Evolutionary conservation across 202 grass and related monocot genomes (phyloP).

Genomic region (Setaria italica): DNA sequence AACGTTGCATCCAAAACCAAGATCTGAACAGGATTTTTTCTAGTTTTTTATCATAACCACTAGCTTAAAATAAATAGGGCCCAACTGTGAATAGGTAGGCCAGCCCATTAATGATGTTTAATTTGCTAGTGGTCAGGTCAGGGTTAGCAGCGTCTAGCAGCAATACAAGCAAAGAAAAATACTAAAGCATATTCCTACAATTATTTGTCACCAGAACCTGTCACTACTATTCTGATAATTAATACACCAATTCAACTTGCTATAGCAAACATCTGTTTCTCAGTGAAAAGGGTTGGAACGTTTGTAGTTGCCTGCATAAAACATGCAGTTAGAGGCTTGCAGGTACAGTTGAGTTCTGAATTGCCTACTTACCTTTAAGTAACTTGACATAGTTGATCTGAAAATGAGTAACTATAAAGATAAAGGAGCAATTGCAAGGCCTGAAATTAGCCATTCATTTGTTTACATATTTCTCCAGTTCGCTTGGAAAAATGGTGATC

Average conservation of each 20-base stretch:
- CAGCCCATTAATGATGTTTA: constrained; percentile 32
- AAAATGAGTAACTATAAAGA: constrained; percentile 3
- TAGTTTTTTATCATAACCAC: constrained; percentile 27
- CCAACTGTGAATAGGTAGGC: neutral
- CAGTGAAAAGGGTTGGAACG: neutral
- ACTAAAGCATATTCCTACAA: constrained; percentile 21
- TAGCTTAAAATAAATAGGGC: constrained; percentile 13
- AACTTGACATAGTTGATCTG: neutral
- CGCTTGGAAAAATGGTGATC: no score
- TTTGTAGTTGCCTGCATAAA: neutral
- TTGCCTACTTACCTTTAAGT: constrained; percentile 25
- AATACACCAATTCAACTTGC: neutral
- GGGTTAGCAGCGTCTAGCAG: constrained; percentile 22
- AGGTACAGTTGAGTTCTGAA: constrained; percentile 4
- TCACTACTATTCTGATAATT: neutral
- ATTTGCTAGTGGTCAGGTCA: neutral
- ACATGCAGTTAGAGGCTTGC: constrained; percentile 5
- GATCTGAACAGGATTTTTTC: neutral
- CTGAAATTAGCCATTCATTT: constrained; percentile 9
- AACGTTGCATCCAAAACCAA: constrained; percentile 16
- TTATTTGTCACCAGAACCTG: constrained; percentile 29
- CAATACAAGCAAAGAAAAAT: constrained; percentile 5
- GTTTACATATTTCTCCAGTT: constrained; percentile 5
- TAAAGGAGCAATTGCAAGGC: constrained; percentile 30
- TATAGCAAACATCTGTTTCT: constrained; percentile 11